A percentile compares a stretch with the other conserved stretches of the same genome.
These are phyloP conservation scores for Alternaria sp. DNA, from an alignment of 2,329 filamentous ascomycete species.

Conservation along the genomic window DNA sequence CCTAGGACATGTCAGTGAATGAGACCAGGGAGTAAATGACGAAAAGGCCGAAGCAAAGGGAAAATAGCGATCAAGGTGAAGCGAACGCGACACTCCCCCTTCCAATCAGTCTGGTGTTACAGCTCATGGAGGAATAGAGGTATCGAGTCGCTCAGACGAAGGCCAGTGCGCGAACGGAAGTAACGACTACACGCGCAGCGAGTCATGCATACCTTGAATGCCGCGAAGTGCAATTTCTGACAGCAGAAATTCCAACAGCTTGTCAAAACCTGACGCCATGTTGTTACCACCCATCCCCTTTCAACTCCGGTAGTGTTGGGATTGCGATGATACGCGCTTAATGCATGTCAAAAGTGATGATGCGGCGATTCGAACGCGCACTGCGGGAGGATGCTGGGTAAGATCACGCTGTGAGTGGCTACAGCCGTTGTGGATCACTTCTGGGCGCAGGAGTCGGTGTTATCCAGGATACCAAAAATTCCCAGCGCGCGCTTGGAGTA, in stretches of 20 bases:
- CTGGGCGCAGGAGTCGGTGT: neutral
- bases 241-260: constrained; percentile 64
- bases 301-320: constrained; percentile 17
- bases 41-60: neutral
- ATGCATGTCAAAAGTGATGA: constrained; percentile 18
- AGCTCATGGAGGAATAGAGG: neutral
- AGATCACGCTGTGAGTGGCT: constrained; percentile 11
- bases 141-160: neutral
- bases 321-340: constrained; percentile 11
- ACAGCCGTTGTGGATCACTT: neutral
- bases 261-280: constrained; percentile 58
- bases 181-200: constrained; percentile 7
- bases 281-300: constrained; percentile 23
- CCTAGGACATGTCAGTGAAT: constrained; percentile 34
- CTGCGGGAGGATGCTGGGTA: constrained; percentile 5
- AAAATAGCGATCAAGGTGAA: neutral
- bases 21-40: neutral
- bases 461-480: neutral
- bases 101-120: neutral
- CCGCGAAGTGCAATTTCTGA: constrained; percentile 66
- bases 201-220: constrained; percentile 59
- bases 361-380: constrained; percentile 32
- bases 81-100: neutral
- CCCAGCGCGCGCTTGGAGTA: neutral
- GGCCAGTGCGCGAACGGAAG: constrained; percentile 10